Conservation (phyloP, 2,329 filamentous ascomycete species). For the Fusarium pseudograminearum region DNA sequence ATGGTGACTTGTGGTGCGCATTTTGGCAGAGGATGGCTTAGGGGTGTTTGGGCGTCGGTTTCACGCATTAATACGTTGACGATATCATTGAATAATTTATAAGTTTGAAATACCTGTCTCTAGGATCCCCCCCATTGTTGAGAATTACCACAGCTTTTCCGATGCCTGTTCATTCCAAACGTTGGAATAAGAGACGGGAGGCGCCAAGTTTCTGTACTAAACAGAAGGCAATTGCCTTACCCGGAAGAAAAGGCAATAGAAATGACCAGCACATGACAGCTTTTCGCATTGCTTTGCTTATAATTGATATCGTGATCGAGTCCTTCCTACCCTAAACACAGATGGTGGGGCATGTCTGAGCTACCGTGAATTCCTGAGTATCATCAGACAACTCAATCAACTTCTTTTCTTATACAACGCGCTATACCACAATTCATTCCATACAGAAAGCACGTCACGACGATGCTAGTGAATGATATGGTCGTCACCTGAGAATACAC, state of each 20-base stretch:
- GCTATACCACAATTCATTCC: constrained; percentile 3
- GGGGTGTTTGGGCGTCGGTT: constrained; percentile 17
- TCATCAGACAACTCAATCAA: constrained; percentile 13
- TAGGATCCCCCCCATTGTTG: background rate
- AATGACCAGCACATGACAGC: background rate
- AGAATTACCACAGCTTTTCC: background rate
- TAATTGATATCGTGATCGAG: background rate
- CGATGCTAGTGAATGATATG: constrained; percentile 26
- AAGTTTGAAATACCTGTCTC: background rate
- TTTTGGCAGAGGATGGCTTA: constrained; percentile 1
- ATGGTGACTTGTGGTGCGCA: background rate
- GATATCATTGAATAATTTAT: constrained; percentile 1
- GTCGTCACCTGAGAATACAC: constrained; percentile 2
- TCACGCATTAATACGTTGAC: background rate
- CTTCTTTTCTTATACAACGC: constrained; percentile 9
- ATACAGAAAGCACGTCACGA: constrained; percentile 1
- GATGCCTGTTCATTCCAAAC: background rate
- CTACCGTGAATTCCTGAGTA: constrained; percentile 9
- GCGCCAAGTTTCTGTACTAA: background rate
- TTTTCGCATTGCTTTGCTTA: background rate
- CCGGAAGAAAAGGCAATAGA: background rate
- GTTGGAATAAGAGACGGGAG: background rate
- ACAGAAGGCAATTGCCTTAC: background rate
- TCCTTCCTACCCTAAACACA: constrained; percentile 2
- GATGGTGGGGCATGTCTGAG: constrained; percentile 12